Evolutionary conservation across 2,329 filamentous ascomycete genomes (phyloP), one percentile per base, ranked within the genome.

Genomic region (Kalmusia sp.): DNA sequence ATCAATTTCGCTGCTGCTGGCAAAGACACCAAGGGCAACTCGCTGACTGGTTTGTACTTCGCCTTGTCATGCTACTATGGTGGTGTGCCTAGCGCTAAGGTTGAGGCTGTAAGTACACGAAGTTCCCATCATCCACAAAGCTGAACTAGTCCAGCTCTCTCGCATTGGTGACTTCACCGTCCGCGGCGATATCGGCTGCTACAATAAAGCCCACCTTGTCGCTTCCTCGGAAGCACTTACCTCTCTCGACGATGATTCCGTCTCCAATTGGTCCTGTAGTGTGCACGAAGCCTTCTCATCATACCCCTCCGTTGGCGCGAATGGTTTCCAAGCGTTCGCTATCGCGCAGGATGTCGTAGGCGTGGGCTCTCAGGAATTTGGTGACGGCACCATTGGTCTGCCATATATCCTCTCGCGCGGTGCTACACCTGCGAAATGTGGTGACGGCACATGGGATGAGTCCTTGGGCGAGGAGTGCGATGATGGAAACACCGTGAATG

Each of bases 211-310:
- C 27, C 57, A 62, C 27, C 50, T 62, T 6, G 57, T 59, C 7
- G 59, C 59, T 22, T 31, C 45, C 31, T 59, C 59, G 2, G 43
- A 31, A 11, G 57, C 57, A 12, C 52, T 62, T 43, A 54, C 53
- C 22, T 47, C 49, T 12, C 52, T 62, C 21, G 52, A 59, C 33
- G 59, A 62, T 41, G 54, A 27, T n/a, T 40, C 57, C 15, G 46
- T 62, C 14, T 59, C 57, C 15, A 47, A 54, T 19, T 62, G 59
- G 59, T 43, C 38, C 37, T 62, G 59, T 50, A 58, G 54, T 24
- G 57, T 62, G n/a, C 59, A 62, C 35, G 59, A 62, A 51, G 59
- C 54, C 2, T 62, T 62, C 45, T 40, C 59, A 1, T 52, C 54
- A 3, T 62, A 59, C 25, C 59, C 59, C 9, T 58, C 59, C 6